Evolutionary conservation across 169 alveolate genomes (phyloP), one percentile per base, ranked within the genome.

Genomic region (Eimeria maxima): DNA sequence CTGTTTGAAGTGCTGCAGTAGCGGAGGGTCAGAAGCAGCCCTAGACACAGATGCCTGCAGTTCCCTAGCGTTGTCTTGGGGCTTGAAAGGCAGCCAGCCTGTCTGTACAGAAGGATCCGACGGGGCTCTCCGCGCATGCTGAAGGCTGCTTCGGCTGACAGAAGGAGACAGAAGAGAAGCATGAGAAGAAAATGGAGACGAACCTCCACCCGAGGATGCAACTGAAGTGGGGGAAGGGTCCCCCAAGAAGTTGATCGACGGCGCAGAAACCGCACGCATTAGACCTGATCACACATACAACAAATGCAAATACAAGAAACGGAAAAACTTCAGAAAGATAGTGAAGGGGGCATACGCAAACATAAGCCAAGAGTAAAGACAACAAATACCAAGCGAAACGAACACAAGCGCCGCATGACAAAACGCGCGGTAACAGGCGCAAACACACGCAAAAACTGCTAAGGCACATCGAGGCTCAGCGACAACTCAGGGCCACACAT

Each of bases 201-300:
- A 74, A 42, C 44, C 86, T 0, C 63, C 63, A 1, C 63, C 60
- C 2, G 53, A 42, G 0, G 86, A 74, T 20, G 63, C 44, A 38
- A 42, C 63, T 0, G 86, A 74, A 7, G 53, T 22, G 63, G 86
- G 86, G 3, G 86, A 74, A 6, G 86, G 63, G 16, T 74, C 86
- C 11, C 42, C 86, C 86, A 74, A 10, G 86, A 44, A 74, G 45
- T 53, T 47, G 74, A 81, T 81, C 11, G 90, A 47, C 10, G 90
- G 90, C 14, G 90, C 90, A 24, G 90, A 81, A 18, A 53, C 90
- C 50, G 71, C 90, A 29, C 90, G 67, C 90, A 81, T 81, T 20
- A 81, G 90, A 50, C 90, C 90, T 47, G 27, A n/a, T 20, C 67
- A 78, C 65, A 78, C 16, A 24, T 11, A 33, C 44, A 20, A 18